Evolutionary conservation across 495 filamentous ascomycete genomes (phyloP).

Genomic region (Bathelium albidoporum): DNA sequence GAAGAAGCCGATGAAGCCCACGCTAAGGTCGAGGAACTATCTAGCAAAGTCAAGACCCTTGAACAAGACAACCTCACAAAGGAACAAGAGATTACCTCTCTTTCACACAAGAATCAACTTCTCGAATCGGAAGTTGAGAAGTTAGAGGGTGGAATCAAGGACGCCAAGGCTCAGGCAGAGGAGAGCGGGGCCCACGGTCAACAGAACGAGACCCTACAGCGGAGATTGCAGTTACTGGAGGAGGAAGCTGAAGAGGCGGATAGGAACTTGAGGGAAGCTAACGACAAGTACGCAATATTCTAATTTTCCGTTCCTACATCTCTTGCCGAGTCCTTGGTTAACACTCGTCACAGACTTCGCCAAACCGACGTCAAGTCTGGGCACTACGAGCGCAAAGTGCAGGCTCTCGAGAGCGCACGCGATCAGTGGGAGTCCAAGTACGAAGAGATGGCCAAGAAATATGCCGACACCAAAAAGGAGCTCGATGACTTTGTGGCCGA

Average conservation of each 20-base stretch:
- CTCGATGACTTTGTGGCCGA: slow-evolving; percentile 78
- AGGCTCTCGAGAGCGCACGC: slow-evolving; percentile 78
- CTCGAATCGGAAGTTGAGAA: slow-evolving; percentile 89
- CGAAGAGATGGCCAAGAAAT: slow-evolving; percentile 90
- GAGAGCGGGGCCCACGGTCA: slow-evolving; percentile 63
- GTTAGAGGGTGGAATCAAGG: slow-evolving; percentile 63
- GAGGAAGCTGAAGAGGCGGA: slow-evolving; percentile 96
- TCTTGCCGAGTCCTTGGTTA: background rate
- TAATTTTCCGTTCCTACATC: background rate
- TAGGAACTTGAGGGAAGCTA: slow-evolving; percentile 86
- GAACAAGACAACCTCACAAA: slow-evolving; percentile 93
- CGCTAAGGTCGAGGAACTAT: slow-evolving; percentile 73
- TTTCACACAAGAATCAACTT: slow-evolving; percentile 79
- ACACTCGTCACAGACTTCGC: slow-evolving; percentile 56
- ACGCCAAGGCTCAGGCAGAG: slow-evolving; percentile 66
- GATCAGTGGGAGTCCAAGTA: slow-evolving; percentile 95
- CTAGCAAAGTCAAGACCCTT: slow-evolving; percentile 72
- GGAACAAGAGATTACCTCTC: slow-evolving; percentile 94
- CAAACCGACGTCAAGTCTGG: slow-evolving; percentile 98
- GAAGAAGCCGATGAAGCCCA: slow-evolving; percentile 77
- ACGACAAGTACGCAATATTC: slow-evolving; percentile 76
- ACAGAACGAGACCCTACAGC: slow-evolving; percentile 79
- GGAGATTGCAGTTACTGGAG: slow-evolving; percentile 88
- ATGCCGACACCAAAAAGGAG: slow-evolving; percentile 74
- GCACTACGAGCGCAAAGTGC: slow-evolving; percentile 98